Evolutionary conservation across 768 basidiomycete genomes (phyloP).

Genomic region (Mycena galericulata): DNA sequence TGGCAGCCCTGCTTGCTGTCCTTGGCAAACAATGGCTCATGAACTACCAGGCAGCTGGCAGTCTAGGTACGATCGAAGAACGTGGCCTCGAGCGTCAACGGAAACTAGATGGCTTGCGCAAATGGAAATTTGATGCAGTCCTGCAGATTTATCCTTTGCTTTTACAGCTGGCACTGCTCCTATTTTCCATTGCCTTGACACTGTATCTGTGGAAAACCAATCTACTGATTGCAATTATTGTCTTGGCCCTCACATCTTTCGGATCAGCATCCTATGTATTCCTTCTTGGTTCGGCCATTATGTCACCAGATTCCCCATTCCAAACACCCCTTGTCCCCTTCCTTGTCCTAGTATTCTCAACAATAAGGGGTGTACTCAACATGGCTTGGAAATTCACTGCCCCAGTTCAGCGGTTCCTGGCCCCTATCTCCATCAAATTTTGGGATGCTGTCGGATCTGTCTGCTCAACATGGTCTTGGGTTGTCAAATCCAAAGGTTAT

Average conservation of each 20-base stretch:
- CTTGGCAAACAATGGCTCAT: conserved; percentile 9
- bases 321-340: not conserved
- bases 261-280: not conserved
- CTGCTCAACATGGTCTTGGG: no score
- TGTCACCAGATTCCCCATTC: not conserved
- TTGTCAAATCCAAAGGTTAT: no score
- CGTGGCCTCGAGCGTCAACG: conserved; percentile 7
- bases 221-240: not conserved
- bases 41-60: conserved; percentile 2
- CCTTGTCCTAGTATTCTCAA: not conserved
- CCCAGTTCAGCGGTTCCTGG: no score
- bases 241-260: not conserved
- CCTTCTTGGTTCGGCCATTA: not conserved
- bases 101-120: conserved; percentile 7
- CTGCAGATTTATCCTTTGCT: conserved; percentile 1
- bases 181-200: not conserved
- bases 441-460: no score
- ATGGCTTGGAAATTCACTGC: no score
- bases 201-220: not conserved
- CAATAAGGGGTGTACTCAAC: no score
- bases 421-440: no score
- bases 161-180: not conserved
- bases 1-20: not conserved
- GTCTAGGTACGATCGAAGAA: conserved; percentile 6
- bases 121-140: conserved; percentile 9